Evolutionary conservation across 1,139 yeast genomes (phyloP).

Genomic region (Yamadazyma membranifaciens): DNA sequence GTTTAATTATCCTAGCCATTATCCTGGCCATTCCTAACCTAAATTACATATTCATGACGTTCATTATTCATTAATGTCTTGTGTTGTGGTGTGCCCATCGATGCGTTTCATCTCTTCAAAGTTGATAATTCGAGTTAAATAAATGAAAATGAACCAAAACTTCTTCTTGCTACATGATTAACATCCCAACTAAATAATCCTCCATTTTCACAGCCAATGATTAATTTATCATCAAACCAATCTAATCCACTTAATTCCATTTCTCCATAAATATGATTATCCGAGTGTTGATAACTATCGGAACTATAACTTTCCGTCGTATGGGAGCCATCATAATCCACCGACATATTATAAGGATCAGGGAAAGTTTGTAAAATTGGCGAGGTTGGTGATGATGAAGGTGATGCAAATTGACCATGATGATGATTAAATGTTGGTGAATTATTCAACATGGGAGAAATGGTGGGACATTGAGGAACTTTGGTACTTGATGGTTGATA

Average conservation of each 20-base stretch:
- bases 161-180: constrained; percentile 39
- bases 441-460: not conserved
- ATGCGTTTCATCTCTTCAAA: too few relatives aligned
- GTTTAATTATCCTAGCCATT: not conserved
- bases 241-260: constrained; percentile 46
- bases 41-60: not conserved
- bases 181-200: constrained; percentile 46
- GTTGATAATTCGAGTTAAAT: constrained; percentile 6
- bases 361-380: constrained; percentile 5
- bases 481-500: constrained; percentile 19
- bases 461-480: not conserved
- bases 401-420: too few relatives aligned
- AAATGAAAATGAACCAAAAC: constrained; percentile 29
- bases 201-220: constrained; percentile 44
- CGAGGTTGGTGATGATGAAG: not conserved
- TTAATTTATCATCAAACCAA: constrained; percentile 34
- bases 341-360: constrained; percentile 7
- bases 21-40: not conserved
- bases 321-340: not conserved
- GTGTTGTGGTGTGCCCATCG: too few relatives aligned
- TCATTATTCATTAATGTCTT: too few relatives aligned
- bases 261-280: constrained; percentile 45
- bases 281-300: constrained; percentile 26
- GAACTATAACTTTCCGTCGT: constrained; percentile 8
- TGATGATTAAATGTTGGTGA: not conserved